Base-by-base conservation (phyloP, 495 filamentous ascomycete species). In the Aspergillus steynii region DNA sequence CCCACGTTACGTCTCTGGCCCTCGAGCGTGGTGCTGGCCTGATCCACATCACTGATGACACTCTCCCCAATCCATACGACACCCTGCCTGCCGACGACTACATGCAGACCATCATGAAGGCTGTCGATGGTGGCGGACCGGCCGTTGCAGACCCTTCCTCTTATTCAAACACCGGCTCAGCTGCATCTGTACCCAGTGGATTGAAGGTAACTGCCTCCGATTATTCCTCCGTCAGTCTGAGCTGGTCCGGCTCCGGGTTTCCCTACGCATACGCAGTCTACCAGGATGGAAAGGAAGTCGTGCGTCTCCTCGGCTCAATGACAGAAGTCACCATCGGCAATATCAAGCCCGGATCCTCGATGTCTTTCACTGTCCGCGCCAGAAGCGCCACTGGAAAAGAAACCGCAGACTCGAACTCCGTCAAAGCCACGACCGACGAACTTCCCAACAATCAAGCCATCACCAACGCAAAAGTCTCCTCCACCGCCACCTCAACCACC, bases 31-130 rank as follows among this genome's bases (percentile, higher is more conserved):
- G 53, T 12, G 56, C 49, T 5, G 51, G 52, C 34, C 47, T 66
- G 0, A 29, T 66, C 4, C 53, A 66, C 14, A 42, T 66, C 49
- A 66, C 57, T 3, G 15, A 55, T 48, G 60, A 66, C 45, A 45
- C 25, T n/a, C 5, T 56, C 3, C 61, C 64, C 1, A 67, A 67
- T 37, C 61, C 61, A 0, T 67, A 67, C 42, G 55, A 66, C 37
- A 66, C 42, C 29, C 58, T 66, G 12, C 61, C 64, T 28, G 45
- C 15, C 27, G 64, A 62, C 20, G 14, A 56, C 2, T 66, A 66
- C 42, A 59, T 66, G 12, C 53, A 66, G 29, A 28, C 52, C 12
- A 45, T 66, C 5, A 60, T 66, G 29, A 50, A 20, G 31, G 57
- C 49, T 14, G 32, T 66, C 8, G 3, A 49, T 3, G 60, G 64